Evolutionary conservation across 2,329 filamentous ascomycete species (phyloP), one percentile per base, ranked within the genome.

Genomic region (Alternaria rosae): DNA sequence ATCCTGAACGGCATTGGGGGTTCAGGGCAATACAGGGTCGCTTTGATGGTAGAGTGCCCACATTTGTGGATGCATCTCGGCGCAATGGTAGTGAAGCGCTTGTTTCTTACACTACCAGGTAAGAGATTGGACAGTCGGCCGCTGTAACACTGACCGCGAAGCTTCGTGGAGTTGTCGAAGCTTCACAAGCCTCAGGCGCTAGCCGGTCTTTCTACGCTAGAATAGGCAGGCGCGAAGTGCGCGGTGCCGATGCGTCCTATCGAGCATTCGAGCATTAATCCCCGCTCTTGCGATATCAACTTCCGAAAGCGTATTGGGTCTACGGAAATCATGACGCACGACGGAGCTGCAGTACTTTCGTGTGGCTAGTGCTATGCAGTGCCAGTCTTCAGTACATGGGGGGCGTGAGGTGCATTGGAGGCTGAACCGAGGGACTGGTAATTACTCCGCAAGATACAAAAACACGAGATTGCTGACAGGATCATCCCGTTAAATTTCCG

Each of bases 221-320:
- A 58, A 35, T 41, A 53, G 47, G 56, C 56, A 58, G 56, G 56
- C 50, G 56, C 41, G 11, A 53, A 51, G 13, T 53, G 23, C 45
- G 25, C 38, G 15, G 17, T 38, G 21, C 32, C 47, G 28, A 20
- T 21, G 28, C 35, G 35, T 35, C 28, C 47, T 57, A 50, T 57
- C 54, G 30, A 30, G 23, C 15, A 32, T 42, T 43, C 21, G 44
- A 48, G 23, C 54, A 30, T 26, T 8, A 17, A 30, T 20, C 20
- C 30, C 44, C 30, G 44, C 54, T 57, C 43, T 42, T 51, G 20
- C 32, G 30, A 42, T 51, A 42, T 30, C 45, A 35, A 32, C 30
- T 51, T 13, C 54, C 45, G 54, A 13, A 43, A 23, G n/a, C 26
- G 45, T n/a, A 17, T 50, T 50, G 45, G 45, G 17, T 25, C 17